Conservation (phyloP, 495 filamentous ascomycete species). For the Aspergillus indologenus region DNA sequence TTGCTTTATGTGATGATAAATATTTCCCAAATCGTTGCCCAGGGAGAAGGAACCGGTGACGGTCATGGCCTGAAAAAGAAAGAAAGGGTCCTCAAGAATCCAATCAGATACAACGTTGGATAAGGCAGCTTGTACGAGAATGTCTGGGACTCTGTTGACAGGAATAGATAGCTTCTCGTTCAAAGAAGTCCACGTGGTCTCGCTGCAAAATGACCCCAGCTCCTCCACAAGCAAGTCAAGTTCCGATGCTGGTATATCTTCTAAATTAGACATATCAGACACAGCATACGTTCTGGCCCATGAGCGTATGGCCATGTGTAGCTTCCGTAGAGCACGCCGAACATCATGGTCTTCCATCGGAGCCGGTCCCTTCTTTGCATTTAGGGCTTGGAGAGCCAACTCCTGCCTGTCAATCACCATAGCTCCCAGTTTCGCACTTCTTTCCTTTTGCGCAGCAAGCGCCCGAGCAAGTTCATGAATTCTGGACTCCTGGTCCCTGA, state of each 20-base stretch:
- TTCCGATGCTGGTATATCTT: not conserved
- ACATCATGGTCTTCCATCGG: constrained; percentile 10
- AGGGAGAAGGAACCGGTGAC: not conserved
- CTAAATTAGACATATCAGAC: not conserved
- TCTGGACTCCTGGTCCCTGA: too few species aligned
- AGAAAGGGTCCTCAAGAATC: constrained; percentile 15
- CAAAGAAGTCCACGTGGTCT: constrained; percentile 1
- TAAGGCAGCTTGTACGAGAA: constrained; percentile 11
- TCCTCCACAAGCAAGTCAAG: constrained; percentile 1
- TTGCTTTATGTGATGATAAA: not conserved
- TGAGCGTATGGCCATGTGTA: constrained; percentile 4
- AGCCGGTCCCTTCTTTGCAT: not conserved
- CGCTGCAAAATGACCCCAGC: constrained; percentile 3
- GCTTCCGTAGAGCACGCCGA: constrained; percentile 3
- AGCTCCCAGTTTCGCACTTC: not conserved
- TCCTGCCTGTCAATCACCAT: not conserved
- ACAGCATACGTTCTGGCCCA: constrained; percentile 14
- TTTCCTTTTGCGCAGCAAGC: not conserved
- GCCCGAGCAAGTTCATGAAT: too few species aligned
- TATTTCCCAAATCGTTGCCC: not conserved
- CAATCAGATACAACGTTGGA: constrained; percentile 6
- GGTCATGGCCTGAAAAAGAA: not conserved
- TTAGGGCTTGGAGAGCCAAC: not conserved
- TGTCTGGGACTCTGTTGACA: not conserved
- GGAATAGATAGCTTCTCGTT: not conserved